Conservation (phyloP, 805 yeast genomes). For the Yarrowia sp. region DNA sequence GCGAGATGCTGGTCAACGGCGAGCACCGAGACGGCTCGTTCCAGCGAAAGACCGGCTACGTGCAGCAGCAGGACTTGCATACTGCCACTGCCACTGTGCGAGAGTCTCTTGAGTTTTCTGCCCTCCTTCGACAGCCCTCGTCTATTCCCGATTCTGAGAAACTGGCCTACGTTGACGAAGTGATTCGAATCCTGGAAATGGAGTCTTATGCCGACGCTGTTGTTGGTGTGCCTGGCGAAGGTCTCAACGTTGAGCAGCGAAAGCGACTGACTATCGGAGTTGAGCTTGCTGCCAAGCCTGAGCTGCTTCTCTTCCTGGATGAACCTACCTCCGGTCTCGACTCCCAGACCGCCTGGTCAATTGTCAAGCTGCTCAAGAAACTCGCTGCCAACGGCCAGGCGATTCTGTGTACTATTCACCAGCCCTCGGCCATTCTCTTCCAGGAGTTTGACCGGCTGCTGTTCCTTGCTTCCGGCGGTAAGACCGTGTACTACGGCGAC, state of each 20-base stretch:
- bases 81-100: conserved; percentile 15
- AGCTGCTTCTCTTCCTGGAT: conserved; percentile 5
- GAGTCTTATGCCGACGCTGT: conserved; percentile 12
- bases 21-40: conserved; percentile 7
- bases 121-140: conserved; percentile 17
- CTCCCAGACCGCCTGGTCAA: conserved; percentile 64
- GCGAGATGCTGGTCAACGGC: conserved; percentile 11
- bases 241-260: conserved; percentile 28
- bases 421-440: conserved; percentile 81
- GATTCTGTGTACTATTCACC: conserved; percentile 78
- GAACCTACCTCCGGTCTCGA: conserved; percentile 20
- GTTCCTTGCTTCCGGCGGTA: conserved; percentile 73
- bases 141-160: neutral
- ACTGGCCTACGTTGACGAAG: conserved; percentile 10
- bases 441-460: conserved; percentile 79
- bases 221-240: conserved; percentile 14
- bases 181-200: conserved; percentile 21
- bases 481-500: conserved; percentile 78
- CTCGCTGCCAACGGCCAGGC: conserved; percentile 68
- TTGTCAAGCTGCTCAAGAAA: conserved; percentile 65
- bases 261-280: conserved; percentile 11
- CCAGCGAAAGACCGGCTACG: conserved; percentile 24
- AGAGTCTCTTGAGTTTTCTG: conserved; percentile 21
- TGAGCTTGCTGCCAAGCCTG: conserved; percentile 22
- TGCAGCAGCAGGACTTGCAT: conserved; percentile 19